phyloP scores from a whole-genome alignment of 73 alveolate genomes.

The Blepharisma stoltei region DNA sequence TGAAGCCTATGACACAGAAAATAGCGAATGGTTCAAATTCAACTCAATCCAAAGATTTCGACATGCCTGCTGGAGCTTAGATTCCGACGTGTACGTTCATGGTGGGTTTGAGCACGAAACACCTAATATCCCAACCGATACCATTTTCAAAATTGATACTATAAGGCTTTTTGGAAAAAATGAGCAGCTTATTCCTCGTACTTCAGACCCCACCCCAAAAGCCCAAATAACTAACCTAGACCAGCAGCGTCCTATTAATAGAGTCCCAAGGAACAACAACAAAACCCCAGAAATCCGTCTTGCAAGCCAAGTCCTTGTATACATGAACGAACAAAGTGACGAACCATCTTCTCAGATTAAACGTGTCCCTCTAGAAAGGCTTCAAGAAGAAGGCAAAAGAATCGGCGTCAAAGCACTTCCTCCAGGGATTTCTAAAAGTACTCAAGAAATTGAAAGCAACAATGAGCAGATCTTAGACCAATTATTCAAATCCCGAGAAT shows the following conservation, averaged over 20 bases:
- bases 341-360: slow-evolving; percentile 55
- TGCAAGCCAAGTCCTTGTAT: slow-evolving; percentile 31
- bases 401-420: slow-evolving; percentile 54
- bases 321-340: slow-evolving; percentile 38
- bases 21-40: slow-evolving; percentile 87
- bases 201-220: slow-evolving; percentile 12
- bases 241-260: slow-evolving; percentile 49
- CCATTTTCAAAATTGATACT: slow-evolving; percentile 74
- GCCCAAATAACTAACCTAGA: slow-evolving; percentile 21
- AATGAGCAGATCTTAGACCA: slow-evolving; percentile 64
- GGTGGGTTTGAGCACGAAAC: slow-evolving; percentile 94
- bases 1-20: slow-evolving; percentile 93
- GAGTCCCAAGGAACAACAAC: slow-evolving; percentile 22
- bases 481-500: slow-evolving; percentile 71
- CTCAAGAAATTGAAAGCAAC: slow-evolving; percentile 36
- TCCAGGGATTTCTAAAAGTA: slow-evolving; percentile 39
- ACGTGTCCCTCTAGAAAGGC: slow-evolving; percentile 66
- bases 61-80: slow-evolving; percentile 90
- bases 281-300: slow-evolving; percentile 34
- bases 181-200: slow-evolving; percentile 45
- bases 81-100: slow-evolving; percentile 75
- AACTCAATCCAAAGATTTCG: slow-evolving; percentile 85
- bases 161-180: slow-evolving; percentile 71
- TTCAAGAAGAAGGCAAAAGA: slow-evolving; percentile 80
- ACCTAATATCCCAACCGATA: slow-evolving; percentile 89